Conservation (phyloP, 495 filamentous ascomycete species). For the Podospora appendiculata region DNA sequence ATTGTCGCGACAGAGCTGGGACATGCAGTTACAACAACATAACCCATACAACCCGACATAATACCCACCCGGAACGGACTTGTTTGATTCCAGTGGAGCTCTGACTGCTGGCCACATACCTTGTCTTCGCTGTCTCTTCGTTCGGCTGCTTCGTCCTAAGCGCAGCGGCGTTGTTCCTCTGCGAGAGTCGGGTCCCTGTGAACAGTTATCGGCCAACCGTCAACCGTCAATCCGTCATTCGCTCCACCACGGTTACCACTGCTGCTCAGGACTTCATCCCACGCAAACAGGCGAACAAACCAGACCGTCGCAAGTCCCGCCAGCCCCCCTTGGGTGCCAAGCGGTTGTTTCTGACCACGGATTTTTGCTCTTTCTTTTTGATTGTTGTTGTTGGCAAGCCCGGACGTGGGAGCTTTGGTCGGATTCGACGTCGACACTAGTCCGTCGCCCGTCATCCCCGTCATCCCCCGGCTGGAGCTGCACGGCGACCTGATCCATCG, state of each 20-base stretch:
- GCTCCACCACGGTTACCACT: slow-evolving; percentile 1
- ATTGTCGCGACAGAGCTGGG: too few species aligned
- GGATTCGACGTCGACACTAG: too few species aligned
- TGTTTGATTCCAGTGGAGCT: too few species aligned
- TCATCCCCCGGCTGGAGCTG: background rate
- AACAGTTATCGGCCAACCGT: background rate
- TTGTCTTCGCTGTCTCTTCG: background rate
- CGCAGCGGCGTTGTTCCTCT: slow-evolving; percentile 13
- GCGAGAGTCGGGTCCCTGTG: background rate
- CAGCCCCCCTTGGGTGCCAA: background rate
- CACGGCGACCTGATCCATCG: slow-evolving; percentile 8
- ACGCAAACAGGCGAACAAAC: slow-evolving; percentile 9
- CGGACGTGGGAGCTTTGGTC: too few species aligned
- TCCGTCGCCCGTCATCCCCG: background rate
- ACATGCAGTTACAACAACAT: too few species aligned
- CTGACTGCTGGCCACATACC: too few species aligned
- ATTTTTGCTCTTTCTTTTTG: too few species aligned
- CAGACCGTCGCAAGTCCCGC: slow-evolving; percentile 13
- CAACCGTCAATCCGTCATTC: background rate
- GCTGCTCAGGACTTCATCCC: slow-evolving; percentile 6
- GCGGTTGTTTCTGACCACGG: too few species aligned
- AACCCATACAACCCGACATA: too few species aligned
- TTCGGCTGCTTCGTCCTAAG: slow-evolving; percentile 17
- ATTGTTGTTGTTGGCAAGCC: too few species aligned
- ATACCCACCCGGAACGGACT: too few species aligned